phyloP scores from a whole-genome alignment of 129 eudicot species.

The sunflower (Helianthus annuus) region DNA sequence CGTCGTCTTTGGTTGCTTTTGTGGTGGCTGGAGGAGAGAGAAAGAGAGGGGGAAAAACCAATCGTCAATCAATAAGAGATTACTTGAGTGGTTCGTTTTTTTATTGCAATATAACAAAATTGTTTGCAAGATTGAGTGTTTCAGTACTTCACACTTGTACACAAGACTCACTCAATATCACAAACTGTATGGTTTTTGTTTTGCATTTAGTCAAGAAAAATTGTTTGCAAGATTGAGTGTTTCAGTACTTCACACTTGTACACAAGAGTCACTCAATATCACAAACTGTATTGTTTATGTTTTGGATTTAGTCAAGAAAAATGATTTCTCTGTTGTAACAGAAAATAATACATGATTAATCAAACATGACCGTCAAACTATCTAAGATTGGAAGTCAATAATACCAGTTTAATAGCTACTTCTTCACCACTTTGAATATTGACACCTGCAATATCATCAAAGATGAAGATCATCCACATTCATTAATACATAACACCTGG shows the following conservation, averaged over 20 bases:
- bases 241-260: too few species aligned
- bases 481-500: background rate
- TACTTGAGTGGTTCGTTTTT: background rate
- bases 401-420: conserved; percentile 96
- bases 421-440: conserved; percentile 94
- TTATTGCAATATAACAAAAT: conserved; percentile 11
- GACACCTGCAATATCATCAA: conserved; percentile 58
- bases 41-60: background rate
- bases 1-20: too few species aligned
- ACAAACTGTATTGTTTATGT: background rate
- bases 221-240: too few species aligned
- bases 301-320: conserved; percentile 6
- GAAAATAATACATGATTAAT: background rate
- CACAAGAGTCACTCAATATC: too few species aligned
- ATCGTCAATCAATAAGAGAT: background rate
- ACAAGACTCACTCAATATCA: too few species aligned
- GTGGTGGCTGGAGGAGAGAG: too few species aligned
- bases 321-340: background rate
- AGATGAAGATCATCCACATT: conserved; percentile 9
- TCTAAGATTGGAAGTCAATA: background rate
- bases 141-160: too few species aligned
- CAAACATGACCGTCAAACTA: background rate
- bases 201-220: too few species aligned
- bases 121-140: too few species aligned
- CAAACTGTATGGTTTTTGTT: too few species aligned